These are phyloP conservation scores for Tylopilus sp. DNA, from an alignment of 768 basidiomycete genomes.

Conservation along the genomic window DNA sequence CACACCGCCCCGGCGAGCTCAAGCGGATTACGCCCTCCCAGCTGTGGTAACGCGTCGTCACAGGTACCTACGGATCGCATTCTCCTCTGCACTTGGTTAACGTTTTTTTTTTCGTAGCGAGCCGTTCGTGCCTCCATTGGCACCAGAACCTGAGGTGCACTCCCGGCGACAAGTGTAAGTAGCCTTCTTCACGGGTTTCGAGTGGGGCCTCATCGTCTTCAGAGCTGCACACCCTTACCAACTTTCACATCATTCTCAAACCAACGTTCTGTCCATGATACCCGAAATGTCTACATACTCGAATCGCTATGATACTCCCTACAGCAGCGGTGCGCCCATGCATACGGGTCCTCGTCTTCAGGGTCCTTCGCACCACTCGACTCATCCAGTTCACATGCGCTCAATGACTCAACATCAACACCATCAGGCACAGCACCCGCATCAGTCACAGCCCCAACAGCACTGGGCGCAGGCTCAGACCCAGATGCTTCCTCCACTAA, in stretches of 20 bases:
- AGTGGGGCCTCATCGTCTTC: constrained; percentile 17
- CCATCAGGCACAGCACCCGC: constrained; percentile 30
- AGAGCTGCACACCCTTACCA: constrained; percentile 46
- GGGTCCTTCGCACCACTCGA: constrained; percentile 26
- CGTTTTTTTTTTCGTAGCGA: constrained; percentile 34
- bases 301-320: constrained; percentile 50
- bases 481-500: constrained; percentile 40
- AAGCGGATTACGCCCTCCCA: constrained; percentile 37
- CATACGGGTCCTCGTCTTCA: constrained; percentile 40
- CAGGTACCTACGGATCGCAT: constrained; percentile 26
- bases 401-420: constrained; percentile 47
- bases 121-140: constrained; percentile 42
- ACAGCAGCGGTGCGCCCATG: constrained; percentile 34
- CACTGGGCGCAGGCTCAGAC: constrained; percentile 55
- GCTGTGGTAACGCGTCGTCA: constrained; percentile 39
- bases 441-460: constrained; percentile 28
- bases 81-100: constrained; percentile 5
- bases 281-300: constrained; percentile 55
- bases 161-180: constrained; percentile 48
- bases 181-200: not conserved
- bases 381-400: constrained; percentile 43
- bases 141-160: constrained; percentile 37
- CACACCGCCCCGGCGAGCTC: constrained; percentile 56
- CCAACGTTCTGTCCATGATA: constrained; percentile 52
- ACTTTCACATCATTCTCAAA: constrained; percentile 37